Evolutionary conservation across 768 basidiomycete genomes (phyloP), one percentile per base, ranked within the genome.

Genomic region (Boletus patriciae): DNA sequence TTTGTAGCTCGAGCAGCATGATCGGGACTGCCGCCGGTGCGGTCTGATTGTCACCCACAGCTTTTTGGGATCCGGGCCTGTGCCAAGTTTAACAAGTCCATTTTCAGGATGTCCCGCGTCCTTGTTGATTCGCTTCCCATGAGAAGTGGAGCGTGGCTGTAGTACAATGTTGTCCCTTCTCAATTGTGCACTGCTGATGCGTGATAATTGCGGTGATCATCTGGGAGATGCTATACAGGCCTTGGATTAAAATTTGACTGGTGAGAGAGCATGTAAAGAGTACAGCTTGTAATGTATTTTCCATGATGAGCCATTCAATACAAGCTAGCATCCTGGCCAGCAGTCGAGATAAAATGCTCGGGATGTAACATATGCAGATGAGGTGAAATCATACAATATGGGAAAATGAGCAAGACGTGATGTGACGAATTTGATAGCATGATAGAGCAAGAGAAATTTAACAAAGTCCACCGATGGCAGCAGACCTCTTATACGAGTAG

Each of bases 401-500:
- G 40, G 19, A 40, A 51, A 36, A 45, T 48, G 48, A 52, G 31
- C 37, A 38, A 36, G 25, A 43, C 11, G 25, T 45, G 38, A 44
- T 23, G 29, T 48, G 42, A 55, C n/a, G 12, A 25, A 52, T 49
- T 29, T 27, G 53, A 49, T 44, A 54, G 42, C 46, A 54, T 51
- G 49, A 47, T 27, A 38, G 31, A 53, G 29, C 61, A 36, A 50
- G 18, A 33, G 19, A 37, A 21, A 43, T 25, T 29, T 19, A 25
- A 41, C 44, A 16, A 41, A 44, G 23, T 18, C 11, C 16, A 44
- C 18, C 7, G 21, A 25, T 29, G 37, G 12, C 16, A 38, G 21
- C 9, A 16, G 18, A 36, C 16, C 73, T 68, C 52, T n/a, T 67
- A 88, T 19, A 92, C 84, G 44, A 92, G 80, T 50, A 88, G 75